Base-by-base conservation (phyloP, 139 green algal genomes). In the Micractinium conductrix region DNA sequence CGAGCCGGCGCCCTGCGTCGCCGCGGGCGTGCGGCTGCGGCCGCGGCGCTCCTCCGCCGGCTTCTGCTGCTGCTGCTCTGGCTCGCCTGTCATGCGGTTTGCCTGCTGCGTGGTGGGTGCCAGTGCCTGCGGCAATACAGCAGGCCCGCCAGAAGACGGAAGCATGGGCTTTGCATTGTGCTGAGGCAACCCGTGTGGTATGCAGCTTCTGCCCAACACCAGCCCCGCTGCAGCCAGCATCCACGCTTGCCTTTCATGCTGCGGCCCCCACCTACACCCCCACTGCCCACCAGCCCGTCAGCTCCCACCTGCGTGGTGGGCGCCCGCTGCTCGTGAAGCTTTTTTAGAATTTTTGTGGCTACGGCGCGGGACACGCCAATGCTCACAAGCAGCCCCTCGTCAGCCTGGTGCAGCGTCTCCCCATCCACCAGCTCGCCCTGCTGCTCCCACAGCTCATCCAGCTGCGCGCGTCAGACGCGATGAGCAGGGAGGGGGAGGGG, bases 71-170 rank as follows among this genome's bases (percentile, higher is more conserved):
- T 81, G 53, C 43, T 78, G 42, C 71, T 72, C 24, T 37, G 71
- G 70, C 37, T 76, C 40, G 9, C 37, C 40, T 21, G 12, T 21
- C 37, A 35, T 48, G 35, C 67, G 21, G 35, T 6, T 33, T 37
- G 37, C 44, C 75, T 81, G 74, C 50, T 81, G 74, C 0, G 76
- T 82, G 76, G 76, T 72, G 38, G 76, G 76, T 0, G 58, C 58
- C 58, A 82, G 76, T 12, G 62, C 76, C 76, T 82, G 76, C 55
- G 53, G 7, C 24, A 22, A 26, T 6, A 6, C 21, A 6, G 55
- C 55, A 63, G 3, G 21, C 14, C 14, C 28, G 55, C 9, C 9
- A 5, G 4, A 4, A n/a, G n/a, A n/a, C n/a, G n/a, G n/a, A n/a
- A n/a, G n/a, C n/a, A n/a, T n/a, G n/a, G n/a, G n/a, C n/a, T n/a